These are phyloP conservation scores for Diaporthe nobilis DNA, from an alignment of 2,329 filamentous ascomycete genomes.

Conservation along the genomic window DNA sequence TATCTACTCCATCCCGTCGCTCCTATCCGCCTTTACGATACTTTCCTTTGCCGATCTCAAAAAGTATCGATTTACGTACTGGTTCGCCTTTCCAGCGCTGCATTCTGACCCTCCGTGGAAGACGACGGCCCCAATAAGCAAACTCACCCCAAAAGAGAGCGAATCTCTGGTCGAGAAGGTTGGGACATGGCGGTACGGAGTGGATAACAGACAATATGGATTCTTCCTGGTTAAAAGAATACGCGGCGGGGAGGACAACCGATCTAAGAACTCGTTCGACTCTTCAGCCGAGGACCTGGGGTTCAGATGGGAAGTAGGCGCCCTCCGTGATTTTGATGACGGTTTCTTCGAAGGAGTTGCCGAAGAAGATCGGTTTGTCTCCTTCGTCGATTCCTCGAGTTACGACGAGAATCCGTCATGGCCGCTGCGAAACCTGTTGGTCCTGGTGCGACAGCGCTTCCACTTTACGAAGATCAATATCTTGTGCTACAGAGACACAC, in stretches of 20 bases:
- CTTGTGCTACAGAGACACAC: conserved; percentile 90
- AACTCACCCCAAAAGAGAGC: conserved; percentile 78
- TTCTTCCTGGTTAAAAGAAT: conserved; percentile 95
- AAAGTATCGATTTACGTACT: conserved; percentile 98
- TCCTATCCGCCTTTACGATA: conserved; percentile 89
- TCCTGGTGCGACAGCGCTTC: conserved; percentile 87
- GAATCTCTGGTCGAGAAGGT: conserved; percentile 84
- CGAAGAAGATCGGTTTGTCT: conserved; percentile 83
- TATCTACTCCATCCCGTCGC: conserved; percentile 93
- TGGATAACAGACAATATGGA: conserved; percentile 87
- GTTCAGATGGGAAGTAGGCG: conserved; percentile 83
- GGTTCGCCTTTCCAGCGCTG: conserved; percentile 95
- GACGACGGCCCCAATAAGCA: conserved; percentile 66
- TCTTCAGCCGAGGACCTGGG: conserved; percentile 67
- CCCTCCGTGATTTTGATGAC: conserved; percentile 83
- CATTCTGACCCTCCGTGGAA: conserved; percentile 91
- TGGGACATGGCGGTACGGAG: conserved; percentile 87
- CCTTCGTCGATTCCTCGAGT: conserved; percentile 93
- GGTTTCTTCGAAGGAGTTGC: conserved; percentile 86
- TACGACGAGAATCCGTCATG: conserved; percentile 90
- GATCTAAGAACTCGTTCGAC: conserved; percentile 62
- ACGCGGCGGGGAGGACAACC: conserved; percentile 53
- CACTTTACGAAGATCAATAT: conserved; percentile 83
- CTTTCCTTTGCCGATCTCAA: conserved; percentile 97
- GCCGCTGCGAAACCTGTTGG: conserved; percentile 90